These are phyloP conservation scores for Trebouxia sp. DNA, from an alignment of 139 green algal genomes.

Conservation along the genomic window DNA sequence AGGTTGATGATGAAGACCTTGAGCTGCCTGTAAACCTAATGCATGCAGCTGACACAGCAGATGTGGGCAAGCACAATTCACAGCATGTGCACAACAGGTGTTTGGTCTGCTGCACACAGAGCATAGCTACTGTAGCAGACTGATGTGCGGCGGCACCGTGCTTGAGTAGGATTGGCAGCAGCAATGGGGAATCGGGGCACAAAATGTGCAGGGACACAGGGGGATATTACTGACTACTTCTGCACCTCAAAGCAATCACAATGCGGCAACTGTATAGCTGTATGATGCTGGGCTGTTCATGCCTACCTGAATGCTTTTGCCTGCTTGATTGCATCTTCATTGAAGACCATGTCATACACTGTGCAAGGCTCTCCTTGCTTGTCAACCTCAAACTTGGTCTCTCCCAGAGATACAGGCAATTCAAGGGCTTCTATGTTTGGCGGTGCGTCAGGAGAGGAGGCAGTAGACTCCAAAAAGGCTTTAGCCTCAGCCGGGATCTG, in stretches of 20 bases:
- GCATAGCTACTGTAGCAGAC: too few species aligned
- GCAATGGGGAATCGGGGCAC: background rate
- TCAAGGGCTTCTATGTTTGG: background rate
- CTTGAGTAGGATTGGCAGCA: too few species aligned
- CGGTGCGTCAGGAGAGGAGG: background rate
- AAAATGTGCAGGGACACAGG: background rate
- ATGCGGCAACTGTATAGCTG: background rate
- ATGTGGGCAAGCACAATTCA: background rate
- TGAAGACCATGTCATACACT: conserved; percentile 72
- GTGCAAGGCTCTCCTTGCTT: conserved; percentile 59
- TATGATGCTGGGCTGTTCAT: background rate
- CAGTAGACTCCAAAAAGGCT: conserved; percentile 19
- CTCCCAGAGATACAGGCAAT: conserved; percentile 47
- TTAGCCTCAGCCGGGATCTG: conserved; percentile 34
- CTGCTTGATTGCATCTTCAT: conserved; percentile 57
- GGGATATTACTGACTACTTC: background rate
- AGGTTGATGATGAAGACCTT: conserved; percentile 77
- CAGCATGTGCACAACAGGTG: background rate
- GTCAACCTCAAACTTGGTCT: conserved; percentile 53
- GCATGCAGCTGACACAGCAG: background rate
- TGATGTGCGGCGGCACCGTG: too few species aligned
- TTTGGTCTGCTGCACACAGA: too few species aligned
- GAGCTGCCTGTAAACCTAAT: conserved; percentile 45
- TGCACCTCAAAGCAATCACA: background rate
- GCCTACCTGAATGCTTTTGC: conserved; percentile 34